Evolutionary conservation across 192 early-diverging fungal species (phyloP), one percentile per base, ranked within the genome.

Genomic region (Coemansia sp.): DNA sequence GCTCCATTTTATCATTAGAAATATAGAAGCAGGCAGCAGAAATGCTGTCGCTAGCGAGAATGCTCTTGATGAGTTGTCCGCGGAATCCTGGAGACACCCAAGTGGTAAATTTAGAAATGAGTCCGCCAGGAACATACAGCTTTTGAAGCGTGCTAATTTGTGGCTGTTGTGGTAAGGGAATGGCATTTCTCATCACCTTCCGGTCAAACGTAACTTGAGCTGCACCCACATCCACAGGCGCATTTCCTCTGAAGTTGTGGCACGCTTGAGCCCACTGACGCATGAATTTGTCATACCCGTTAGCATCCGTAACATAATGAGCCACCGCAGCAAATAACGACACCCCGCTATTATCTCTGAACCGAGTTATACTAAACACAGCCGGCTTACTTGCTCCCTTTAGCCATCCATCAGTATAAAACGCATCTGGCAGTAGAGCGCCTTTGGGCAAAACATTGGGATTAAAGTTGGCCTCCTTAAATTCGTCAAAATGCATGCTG

Each of bases 281-380:
- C 6, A 59, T 55, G 55, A 70, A 63, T 35, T 7, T 38, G 19
- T 43, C 23, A 19, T 38, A 58, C 5, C 61, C 68, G 11, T 21
- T 19, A 2, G 50, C 55, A 41, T 70, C 68, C 1, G 63, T 31
- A 13, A 50, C 26, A 13, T 9, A 37, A 9, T 70, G 68, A 0
- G 45, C 15, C 42, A 59, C 12, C 1, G 30, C 40, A 1, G 46
- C 21, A 44, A 56, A 46, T 18, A 70, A 20, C 0, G 50, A 52
- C 5, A 63, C 61, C 0, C 68, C 68, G 23, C 56, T 59, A 40
- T 51, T 55, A 2, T 70, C 37, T 10, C n/a, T 31, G 9, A 63
- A 40, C 30, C 51, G 30, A 6, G 21, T 18, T 19, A 70, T 16
- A 14, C 40, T 18, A 12, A 63, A 39, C 6, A 48, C 21, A 0